These are phyloP conservation scores for Filobasidium floriforme DNA, from an alignment of 768 basidiomycete genomes.

Conservation along the genomic window DNA sequence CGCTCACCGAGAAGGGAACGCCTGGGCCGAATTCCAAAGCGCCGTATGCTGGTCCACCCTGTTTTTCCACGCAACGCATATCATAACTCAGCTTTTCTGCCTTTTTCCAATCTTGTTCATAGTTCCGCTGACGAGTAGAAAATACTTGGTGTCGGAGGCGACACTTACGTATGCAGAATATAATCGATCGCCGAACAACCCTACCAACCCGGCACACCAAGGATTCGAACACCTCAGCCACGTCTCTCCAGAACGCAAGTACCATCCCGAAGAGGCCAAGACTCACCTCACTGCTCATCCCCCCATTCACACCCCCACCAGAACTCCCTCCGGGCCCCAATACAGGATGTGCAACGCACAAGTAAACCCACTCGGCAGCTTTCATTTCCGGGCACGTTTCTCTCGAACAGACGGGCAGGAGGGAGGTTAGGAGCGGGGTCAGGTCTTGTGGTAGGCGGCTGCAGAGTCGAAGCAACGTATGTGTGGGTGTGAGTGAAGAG, in stretches of 20 bases:
- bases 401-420: constrained; percentile 57
- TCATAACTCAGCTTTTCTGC: no score
- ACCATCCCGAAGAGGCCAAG: no score
- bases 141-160: no score
- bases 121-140: no score
- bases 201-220: constrained; percentile 9
- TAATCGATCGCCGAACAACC: constrained; percentile 98
- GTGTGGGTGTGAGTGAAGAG: no score
- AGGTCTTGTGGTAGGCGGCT: constrained; percentile 45
- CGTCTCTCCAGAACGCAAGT: no score
- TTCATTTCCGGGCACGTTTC: constrained; percentile 92
- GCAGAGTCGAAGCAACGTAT: no score
- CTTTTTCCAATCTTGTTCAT: no score
- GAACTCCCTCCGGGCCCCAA: constrained; percentile 2
- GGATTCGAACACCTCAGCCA: not conserved
- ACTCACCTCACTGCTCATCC: not conserved
- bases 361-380: constrained; percentile 94
- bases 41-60: constrained; percentile 90
- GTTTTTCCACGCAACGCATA: constrained; percentile 38
- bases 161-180: constrained; percentile 44
- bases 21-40: constrained; percentile 76
- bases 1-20: constrained; percentile 79
- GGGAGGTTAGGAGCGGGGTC: constrained; percentile 38
- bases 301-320: not conserved
- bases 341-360: constrained; percentile 67